These are phyloP conservation scores for Aureobasidium pullulans DNA, from an alignment of 2,329 filamentous ascomycete genomes.

Conservation along the genomic window DNA sequence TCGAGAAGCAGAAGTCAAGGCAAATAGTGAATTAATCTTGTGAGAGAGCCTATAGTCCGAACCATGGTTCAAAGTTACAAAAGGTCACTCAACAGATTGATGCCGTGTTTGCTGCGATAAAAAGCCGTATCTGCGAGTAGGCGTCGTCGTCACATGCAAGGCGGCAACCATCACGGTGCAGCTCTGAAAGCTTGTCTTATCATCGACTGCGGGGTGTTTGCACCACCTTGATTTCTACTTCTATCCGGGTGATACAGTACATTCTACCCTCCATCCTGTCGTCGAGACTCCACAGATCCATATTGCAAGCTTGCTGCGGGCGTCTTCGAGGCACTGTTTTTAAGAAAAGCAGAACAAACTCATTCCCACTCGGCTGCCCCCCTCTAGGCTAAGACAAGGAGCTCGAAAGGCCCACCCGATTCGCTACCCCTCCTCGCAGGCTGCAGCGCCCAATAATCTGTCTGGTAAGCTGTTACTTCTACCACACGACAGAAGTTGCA, in stretches of 20 bases:
- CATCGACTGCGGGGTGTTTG: constrained; percentile 5
- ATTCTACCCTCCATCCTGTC: background rate
- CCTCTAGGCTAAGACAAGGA: constrained; percentile 5
- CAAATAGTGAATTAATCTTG: background rate
- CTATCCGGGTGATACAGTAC: background rate
- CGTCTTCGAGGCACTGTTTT: background rate
- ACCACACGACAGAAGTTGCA: background rate
- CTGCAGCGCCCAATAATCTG: constrained; percentile 10
- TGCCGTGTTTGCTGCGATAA: background rate
- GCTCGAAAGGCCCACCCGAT: background rate
- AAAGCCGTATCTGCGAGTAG: background rate
- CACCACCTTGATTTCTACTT: constrained; percentile 12
- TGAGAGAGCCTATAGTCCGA: background rate
- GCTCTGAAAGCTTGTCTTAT: constrained; percentile 9
- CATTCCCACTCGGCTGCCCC: background rate
- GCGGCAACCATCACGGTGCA: constrained; percentile 9
- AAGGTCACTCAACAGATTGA: background rate
- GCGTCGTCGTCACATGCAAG: constrained; percentile 8
- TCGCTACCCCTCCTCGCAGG: constrained; percentile 10
- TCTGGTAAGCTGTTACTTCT: constrained; percentile 4
- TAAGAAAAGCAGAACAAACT: background rate
- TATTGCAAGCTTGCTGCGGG: background rate
- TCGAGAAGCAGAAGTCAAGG: background rate
- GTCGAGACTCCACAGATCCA: background rate
- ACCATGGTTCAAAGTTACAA: background rate